Percentiles rank a stretch among this genome's conserved stretches.
Conservation (phyloP, 768 basidiomycete species). For the Amanita pallidorosea region DNA sequence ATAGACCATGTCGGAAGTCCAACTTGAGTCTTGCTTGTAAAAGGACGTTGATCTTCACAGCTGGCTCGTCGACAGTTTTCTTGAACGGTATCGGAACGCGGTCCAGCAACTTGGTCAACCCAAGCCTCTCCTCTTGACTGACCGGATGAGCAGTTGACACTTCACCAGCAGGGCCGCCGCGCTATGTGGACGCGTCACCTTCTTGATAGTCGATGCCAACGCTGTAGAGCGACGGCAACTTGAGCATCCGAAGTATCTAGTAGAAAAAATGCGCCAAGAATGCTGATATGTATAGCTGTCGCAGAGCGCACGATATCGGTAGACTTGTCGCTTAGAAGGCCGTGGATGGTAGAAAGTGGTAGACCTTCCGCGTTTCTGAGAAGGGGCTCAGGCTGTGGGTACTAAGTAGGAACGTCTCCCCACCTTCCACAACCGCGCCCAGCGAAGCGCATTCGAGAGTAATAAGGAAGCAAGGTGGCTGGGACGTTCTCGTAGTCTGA, state of each 20-base stretch:
- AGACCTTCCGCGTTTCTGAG: constrained; percentile 94
- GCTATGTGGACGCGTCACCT: constrained; percentile 87
- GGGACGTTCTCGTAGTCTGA: no score
- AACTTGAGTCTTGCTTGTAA: constrained; percentile 89
- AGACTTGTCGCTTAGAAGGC: constrained; percentile 83
- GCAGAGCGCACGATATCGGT: constrained; percentile 95
- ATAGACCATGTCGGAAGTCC: constrained; percentile 89
- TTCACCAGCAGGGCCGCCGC: constrained; percentile 92
- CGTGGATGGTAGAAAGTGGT: constrained; percentile 82
- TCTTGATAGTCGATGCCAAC: constrained; percentile 87
- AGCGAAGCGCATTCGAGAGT: no score
- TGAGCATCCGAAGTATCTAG: constrained; percentile 90
- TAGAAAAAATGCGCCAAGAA: no score
- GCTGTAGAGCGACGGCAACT: constrained; percentile 77
- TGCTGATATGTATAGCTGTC: no score
- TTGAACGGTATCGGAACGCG: constrained; percentile 96
- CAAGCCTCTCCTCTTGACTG: constrained; percentile 86
- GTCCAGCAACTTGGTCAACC: constrained; percentile 82
- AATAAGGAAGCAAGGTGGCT: no score
- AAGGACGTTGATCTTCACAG: constrained; percentile 94
- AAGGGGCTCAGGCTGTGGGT: no score
- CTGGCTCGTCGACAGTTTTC: constrained; percentile 91
- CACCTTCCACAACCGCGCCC: no score
- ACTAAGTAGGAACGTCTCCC: no score
- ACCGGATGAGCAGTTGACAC: constrained; percentile 82